Percentiles rank a stretch among this genome's conserved stretches.
phyloP scores from a whole-genome alignment of 2,329 filamentous ascomycete genomes.

The Phialophora expanda region DNA sequence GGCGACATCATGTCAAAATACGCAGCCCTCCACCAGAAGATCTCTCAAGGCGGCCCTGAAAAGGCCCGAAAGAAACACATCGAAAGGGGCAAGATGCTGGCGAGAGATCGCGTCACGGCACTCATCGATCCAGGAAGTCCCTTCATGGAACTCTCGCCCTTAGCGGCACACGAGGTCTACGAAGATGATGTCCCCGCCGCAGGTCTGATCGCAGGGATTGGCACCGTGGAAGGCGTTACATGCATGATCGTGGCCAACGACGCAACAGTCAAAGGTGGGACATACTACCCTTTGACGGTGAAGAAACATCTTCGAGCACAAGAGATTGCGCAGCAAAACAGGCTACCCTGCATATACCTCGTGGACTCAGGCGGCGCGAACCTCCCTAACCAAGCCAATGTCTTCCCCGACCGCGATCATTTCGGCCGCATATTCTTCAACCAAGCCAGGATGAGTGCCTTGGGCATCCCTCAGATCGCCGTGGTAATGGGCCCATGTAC shows the following conservation, averaged over 20 bases:
- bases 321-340: constrained; percentile 87
- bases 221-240: constrained; percentile 84
- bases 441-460: constrained; percentile 87
- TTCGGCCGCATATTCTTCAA: constrained; percentile 99
- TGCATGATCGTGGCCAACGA: constrained; percentile 96
- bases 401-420: constrained; percentile 93
- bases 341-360: constrained; percentile 83
- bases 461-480: constrained; percentile 88
- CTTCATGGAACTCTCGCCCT: constrained; percentile 90
- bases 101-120: constrained; percentile 83
- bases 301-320: constrained; percentile 97
- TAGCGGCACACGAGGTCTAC: constrained; percentile 87
- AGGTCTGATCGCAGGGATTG: constrained; percentile 90
- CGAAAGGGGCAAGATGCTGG: constrained; percentile 89
- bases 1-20: constrained; percentile 71
- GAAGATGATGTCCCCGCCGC: constrained; percentile 87
- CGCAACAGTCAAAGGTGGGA: constrained; percentile 95
- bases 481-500: constrained; percentile 98
- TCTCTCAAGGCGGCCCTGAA: constrained; percentile 75
- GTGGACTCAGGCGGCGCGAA: constrained; percentile 96
- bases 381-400: constrained; percentile 90
- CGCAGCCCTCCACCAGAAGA: constrained; percentile 70
- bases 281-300: constrained; percentile 95
- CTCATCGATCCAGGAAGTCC: constrained; percentile 87
- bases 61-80: constrained; percentile 89